phyloP scores from a whole-genome alignment of 2,329 filamentous ascomycete species.

The Cordyceps sp. region DNA sequence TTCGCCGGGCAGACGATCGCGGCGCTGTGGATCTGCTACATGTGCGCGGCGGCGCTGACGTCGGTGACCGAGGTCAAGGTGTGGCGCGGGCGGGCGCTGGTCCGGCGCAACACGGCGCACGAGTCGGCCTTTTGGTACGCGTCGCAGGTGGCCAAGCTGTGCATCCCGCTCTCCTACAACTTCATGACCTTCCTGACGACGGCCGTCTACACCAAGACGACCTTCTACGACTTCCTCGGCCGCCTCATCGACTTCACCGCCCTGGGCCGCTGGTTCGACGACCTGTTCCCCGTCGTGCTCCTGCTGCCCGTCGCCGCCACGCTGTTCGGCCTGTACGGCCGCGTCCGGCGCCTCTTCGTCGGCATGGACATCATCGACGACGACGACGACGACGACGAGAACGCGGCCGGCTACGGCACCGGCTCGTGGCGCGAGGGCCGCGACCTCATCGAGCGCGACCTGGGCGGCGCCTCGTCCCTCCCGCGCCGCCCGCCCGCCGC shows the following conservation, averaged over 20 bases:
- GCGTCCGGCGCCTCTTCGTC: conserved; percentile 64
- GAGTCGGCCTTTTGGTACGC: conserved; percentile 96
- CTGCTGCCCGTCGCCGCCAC: conserved; percentile 74
- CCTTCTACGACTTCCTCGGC: conserved; percentile 80
- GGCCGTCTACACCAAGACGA: conserved; percentile 56
- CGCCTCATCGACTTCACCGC: conserved; percentile 68
- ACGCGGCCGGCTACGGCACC: conserved; percentile 49
- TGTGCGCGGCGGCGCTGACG: conserved; percentile 77
- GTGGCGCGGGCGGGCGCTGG: conserved; percentile 89
- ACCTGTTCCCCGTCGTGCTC: conserved; percentile 77
- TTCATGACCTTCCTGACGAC: conserved; percentile 78
- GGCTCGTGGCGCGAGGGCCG: conserved; percentile 85
- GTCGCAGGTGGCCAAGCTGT: conserved; percentile 79
- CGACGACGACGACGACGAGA: conserved; percentile 47
- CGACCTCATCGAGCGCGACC: conserved; percentile 75
- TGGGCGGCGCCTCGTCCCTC: conserved; percentile 45
- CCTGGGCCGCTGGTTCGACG: conserved; percentile 70
- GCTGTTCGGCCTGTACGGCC: conserved; percentile 78
- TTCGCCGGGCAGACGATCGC: conserved; percentile 77
- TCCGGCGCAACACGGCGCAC: conserved; percentile 77
- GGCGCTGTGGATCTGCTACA: conserved; percentile 83
- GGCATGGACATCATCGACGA: conserved; percentile 60
- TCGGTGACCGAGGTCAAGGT: conserved; percentile 88
- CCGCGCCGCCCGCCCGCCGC: conserved; percentile 28
- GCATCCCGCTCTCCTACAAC: conserved; percentile 87